Conservation (phyloP, 371 early-diverging fungal species). For the Apophysomyces trapeziformis region DNA sequence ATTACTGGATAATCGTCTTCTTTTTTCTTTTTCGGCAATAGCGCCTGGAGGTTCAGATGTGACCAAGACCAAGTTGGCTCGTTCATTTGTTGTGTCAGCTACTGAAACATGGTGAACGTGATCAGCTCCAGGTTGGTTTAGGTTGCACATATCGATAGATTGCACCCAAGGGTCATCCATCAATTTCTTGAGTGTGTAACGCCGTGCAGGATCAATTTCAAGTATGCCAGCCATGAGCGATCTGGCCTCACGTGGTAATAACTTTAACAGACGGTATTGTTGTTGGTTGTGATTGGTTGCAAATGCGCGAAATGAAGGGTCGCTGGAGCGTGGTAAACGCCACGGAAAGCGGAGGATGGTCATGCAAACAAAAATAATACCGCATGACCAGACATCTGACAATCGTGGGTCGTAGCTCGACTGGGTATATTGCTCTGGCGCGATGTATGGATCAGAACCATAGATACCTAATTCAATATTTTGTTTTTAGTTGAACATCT, state of each 20-base stretch:
- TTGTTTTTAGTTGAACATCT: too few species aligned
- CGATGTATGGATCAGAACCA: slow-evolving; percentile 92
- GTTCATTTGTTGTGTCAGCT: slow-evolving; percentile 20
- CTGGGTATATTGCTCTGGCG: slow-evolving; percentile 83
- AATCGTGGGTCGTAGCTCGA: slow-evolving; percentile 67
- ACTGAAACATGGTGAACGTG: slow-evolving; percentile 56
- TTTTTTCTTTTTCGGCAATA: slow-evolving; percentile 47
- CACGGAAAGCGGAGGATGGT: slow-evolving; percentile 77
- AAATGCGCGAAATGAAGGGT: slow-evolving; percentile 60
- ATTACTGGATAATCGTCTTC: slow-evolving; percentile 13
- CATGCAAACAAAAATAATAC: slow-evolving; percentile 82
- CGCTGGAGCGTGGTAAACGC: slow-evolving; percentile 66
- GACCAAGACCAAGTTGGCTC: slow-evolving; percentile 46
- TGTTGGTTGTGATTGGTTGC: slow-evolving; percentile 47
- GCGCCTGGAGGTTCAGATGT: slow-evolving; percentile 52
- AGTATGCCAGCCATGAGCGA: slow-evolving; percentile 53
- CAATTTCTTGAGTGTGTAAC: slow-evolving; percentile 48
- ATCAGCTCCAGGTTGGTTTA: slow-evolving; percentile 40
- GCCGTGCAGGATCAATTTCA: slow-evolving; percentile 53
- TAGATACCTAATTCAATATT: slow-evolving; percentile 58
- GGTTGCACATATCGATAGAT: slow-evolving; percentile 60
- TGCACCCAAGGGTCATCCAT: slow-evolving; percentile 57
- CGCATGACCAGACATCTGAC: slow-evolving; percentile 80
- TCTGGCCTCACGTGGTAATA: slow-evolving; percentile 54
- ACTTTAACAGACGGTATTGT: slow-evolving; percentile 47